Evolutionary conservation across 192 early-diverging fungal genomes (phyloP).

Genomic region (Coemansia sp.): DNA sequence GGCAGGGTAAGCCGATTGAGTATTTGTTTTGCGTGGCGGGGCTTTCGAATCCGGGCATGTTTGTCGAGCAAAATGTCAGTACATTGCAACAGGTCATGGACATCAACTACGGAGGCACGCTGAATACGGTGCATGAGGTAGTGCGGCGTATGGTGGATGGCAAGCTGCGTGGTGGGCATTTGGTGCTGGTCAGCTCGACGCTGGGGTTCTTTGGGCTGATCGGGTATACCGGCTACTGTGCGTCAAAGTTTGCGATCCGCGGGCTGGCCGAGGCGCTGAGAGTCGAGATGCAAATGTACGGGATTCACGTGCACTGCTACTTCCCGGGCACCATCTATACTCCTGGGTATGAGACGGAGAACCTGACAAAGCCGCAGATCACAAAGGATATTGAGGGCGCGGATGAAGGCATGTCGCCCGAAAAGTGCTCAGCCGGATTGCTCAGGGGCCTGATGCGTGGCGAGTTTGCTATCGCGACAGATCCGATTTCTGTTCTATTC

Average conservation of each 20-base stretch:
- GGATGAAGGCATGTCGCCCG: slow-evolving; percentile 57
- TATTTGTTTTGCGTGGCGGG: slow-evolving; percentile 47
- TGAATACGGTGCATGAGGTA: slow-evolving; percentile 66
- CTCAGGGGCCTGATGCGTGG: slow-evolving; percentile 35
- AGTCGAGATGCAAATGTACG: slow-evolving; percentile 62
- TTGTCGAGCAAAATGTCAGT: slow-evolving; percentile 59
- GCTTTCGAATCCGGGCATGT: slow-evolving; percentile 58
- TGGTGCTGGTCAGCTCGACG: slow-evolving; percentile 68
- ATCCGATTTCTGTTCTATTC: slow-evolving; percentile 39
- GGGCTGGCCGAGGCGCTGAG: slow-evolving; percentile 69
- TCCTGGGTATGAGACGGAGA: slow-evolving; percentile 70
- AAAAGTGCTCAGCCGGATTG: slow-evolving; percentile 53
- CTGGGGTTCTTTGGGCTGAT: slow-evolving; percentile 66
- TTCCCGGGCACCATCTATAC: slow-evolving; percentile 69
- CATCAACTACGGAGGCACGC: slow-evolving; percentile 66
- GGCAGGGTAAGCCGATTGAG: slow-evolving; percentile 55
- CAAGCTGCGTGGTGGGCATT: slow-evolving; percentile 56
- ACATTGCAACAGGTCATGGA: slow-evolving; percentile 59
- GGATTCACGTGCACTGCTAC: slow-evolving; percentile 66
- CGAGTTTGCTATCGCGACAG: slow-evolving; percentile 43
- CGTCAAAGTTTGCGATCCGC: slow-evolving; percentile 71
- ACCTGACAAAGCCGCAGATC: slow-evolving; percentile 66
- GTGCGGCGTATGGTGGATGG: slow-evolving; percentile 58
- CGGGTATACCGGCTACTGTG: slow-evolving; percentile 65
- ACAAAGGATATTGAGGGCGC: slow-evolving; percentile 71